Conservation (phyloP, 352 stramenopile species). For the Pythium insidiosum region DNA sequence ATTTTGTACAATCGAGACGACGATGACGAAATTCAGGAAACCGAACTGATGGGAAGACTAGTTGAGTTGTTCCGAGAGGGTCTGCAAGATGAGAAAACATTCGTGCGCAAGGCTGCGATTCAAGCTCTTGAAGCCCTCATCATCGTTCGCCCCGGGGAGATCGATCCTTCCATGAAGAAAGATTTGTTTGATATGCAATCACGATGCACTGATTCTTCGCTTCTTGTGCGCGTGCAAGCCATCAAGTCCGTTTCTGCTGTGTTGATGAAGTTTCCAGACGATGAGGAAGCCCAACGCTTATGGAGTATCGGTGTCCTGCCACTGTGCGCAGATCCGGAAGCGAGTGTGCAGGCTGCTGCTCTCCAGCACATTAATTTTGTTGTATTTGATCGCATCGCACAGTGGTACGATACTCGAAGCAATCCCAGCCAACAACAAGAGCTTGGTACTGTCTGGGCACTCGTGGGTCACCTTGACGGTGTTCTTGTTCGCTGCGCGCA, state of each 20-base stretch:
- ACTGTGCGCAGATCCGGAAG: conserved; percentile 72
- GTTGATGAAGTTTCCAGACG: conserved; percentile 55
- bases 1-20: conserved; percentile 36
- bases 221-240: conserved; percentile 74
- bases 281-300: conserved; percentile 66
- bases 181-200: conserved; percentile 75
- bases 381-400: conserved; percentile 59
- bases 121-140: conserved; percentile 73
- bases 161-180: conserved; percentile 45
- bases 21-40: conserved; percentile 35
- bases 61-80: conserved; percentile 68
- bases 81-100: conserved; percentile 76
- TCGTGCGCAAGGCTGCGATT: conserved; percentile 68
- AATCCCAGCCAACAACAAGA: conserved; percentile 19
- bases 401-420: conserved; percentile 38
- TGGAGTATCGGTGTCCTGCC: conserved; percentile 83
- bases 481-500: conserved; percentile 72
- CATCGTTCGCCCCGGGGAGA: conserved; percentile 30
- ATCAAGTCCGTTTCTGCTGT: conserved; percentile 77
- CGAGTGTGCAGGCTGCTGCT: conserved; percentile 54
- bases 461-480: conserved; percentile 65
- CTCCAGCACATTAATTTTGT: conserved; percentile 48
- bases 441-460: conserved; percentile 44
- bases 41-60: conserved; percentile 52
- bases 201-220: conserved; percentile 63